Conservation (phyloP, 129 eudicot species). For the Artemisia argyi region DNA sequence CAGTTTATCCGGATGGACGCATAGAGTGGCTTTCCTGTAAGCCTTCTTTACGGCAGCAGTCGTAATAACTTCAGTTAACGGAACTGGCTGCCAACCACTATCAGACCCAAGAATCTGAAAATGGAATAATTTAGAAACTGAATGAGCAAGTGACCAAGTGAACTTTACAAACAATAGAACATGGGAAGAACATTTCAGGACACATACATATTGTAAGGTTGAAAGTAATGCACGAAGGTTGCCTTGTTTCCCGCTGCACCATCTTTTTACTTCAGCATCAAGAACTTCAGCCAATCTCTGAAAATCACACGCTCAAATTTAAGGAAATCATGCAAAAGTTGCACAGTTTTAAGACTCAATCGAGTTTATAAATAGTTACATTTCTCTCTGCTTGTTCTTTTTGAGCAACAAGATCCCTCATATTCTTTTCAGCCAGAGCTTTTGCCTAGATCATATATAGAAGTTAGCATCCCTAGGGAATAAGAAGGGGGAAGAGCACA, state of each 20-base stretch:
- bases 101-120: conserved; percentile 91
- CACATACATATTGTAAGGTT: conserved; percentile 92
- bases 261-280: conserved; percentile 96
- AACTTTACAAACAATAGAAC: background rate
- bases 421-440: conserved; percentile 92
- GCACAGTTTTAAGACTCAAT: background rate
- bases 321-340: conserved; percentile 1
- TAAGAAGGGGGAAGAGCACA: background rate
- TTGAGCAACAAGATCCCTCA: conserved; percentile 90
- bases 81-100: conserved; percentile 97
- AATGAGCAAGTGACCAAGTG: background rate
- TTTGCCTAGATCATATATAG: conserved; percentile 61
- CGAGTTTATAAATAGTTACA: conserved; percentile 39
- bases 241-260: conserved; percentile 97
- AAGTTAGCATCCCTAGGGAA: conserved; percentile 14
- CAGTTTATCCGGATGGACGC: conserved; percentile 96
- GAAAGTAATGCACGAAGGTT: conserved; percentile 97
- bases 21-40: conserved; percentile 94
- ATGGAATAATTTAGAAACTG: background rate
- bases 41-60: conserved; percentile 89
- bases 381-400: conserved; percentile 90
- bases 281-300: conserved; percentile 95
- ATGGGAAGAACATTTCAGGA: conserved; percentile 5
- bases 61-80: conserved; percentile 90
- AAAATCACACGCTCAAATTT: conserved; percentile 9